Evolutionary conservation across 257 asterid species (phyloP).

Genomic region (Dorcoceras hygrometricum): DNA sequence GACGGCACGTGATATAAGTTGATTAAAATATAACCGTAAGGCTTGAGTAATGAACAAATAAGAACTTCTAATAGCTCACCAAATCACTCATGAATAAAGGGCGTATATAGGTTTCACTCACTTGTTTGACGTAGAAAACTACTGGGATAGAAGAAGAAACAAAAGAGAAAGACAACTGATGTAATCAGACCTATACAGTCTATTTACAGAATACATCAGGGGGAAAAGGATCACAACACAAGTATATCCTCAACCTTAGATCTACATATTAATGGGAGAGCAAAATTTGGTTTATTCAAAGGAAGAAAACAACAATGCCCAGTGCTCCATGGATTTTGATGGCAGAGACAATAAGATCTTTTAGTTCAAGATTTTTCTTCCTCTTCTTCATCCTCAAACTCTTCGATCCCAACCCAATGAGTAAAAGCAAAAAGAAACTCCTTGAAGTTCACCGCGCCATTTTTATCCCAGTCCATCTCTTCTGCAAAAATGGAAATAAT

Average conservation of each 20-base stretch:
- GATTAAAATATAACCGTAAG: not conserved
- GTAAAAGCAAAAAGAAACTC: constrained; percentile 92
- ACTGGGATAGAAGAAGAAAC: not conserved
- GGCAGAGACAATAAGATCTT: not conserved
- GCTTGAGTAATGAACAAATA: too few species aligned
- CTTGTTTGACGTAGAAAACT: not conserved
- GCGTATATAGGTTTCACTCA: too few species aligned
- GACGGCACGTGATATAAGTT: too few species aligned
- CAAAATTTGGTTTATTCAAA: not conserved
- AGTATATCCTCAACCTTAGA: not conserved
- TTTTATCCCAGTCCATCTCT: constrained; percentile 98
- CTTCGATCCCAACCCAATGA: constrained; percentile 85
- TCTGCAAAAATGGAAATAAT: constrained; percentile 43
- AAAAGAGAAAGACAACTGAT: not conserved
- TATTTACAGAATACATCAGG: not conserved
- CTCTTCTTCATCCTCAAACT: constrained; percentile 51
- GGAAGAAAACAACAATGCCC: not conserved
- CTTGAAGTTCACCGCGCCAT: constrained; percentile 84
- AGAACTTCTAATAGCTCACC: too few species aligned
- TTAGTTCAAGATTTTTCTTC: constrained; percentile 20
- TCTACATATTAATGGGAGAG: not conserved
- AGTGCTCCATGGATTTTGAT: not conserved
- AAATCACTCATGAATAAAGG: too few species aligned
- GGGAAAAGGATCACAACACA: not conserved
- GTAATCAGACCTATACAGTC: not conserved